A percentile compares a stretch with the other conserved stretches of the same genome.
Conservation (phyloP, 257 asterid genomes). For the Solanum peruvianum region DNA sequence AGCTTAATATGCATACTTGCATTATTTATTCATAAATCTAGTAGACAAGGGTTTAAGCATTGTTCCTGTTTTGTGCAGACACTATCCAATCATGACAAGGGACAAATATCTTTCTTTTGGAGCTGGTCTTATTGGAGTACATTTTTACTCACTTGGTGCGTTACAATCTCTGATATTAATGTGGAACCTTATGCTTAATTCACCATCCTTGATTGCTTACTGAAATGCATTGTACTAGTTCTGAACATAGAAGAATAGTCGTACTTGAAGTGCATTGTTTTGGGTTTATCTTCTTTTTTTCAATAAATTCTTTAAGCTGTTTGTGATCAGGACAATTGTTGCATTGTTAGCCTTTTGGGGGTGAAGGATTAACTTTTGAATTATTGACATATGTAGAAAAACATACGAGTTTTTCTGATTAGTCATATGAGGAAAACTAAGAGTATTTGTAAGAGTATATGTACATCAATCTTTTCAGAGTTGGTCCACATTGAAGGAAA, state of each 20-base stretch:
- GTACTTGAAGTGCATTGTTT: not conserved
- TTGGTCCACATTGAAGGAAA: not conserved
- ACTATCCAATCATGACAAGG: slow-evolving; percentile 24
- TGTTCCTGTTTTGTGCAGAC: slow-evolving; percentile 25
- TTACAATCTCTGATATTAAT: not conserved
- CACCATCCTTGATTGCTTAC: not conserved
- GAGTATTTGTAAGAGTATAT: not conserved
- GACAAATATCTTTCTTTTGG: slow-evolving; percentile 70
- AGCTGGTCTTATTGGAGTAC: slow-evolving; percentile 89
- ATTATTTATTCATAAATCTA: not conserved
- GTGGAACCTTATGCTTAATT: not conserved
- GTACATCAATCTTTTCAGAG: not conserved
- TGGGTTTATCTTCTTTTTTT: not conserved
- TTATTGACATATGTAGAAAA: not conserved
- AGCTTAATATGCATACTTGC: not conserved
- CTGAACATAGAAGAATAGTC: not conserved
- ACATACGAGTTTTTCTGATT: not conserved
- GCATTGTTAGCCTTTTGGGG: not conserved
- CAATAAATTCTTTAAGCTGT: not conserved
- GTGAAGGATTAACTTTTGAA: not conserved
- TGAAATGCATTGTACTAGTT: not conserved
- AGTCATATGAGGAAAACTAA: not conserved
- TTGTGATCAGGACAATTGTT: not conserved
- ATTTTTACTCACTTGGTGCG: slow-evolving; percentile 67
- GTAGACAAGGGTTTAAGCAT: not conserved